These are phyloP conservation scores for Leccinum fallax DNA, from an alignment of 1,284 basidiomycete species.

Conservation along the genomic window DNA sequence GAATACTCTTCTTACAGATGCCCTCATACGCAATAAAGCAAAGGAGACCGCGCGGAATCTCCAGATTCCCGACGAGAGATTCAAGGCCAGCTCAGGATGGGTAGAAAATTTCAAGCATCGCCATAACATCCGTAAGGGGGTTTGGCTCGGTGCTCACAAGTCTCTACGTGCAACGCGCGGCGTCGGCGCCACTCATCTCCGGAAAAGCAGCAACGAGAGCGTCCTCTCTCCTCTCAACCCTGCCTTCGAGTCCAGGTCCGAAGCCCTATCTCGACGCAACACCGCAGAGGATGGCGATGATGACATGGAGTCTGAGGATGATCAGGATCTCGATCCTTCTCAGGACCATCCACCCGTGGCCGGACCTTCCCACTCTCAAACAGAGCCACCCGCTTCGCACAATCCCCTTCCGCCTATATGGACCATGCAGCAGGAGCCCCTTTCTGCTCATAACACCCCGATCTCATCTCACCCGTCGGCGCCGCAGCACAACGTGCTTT, in stretches of 20 bases:
- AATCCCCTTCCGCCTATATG: conserved; percentile 39
- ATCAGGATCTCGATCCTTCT: conserved; percentile 35
- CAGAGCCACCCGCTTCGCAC: conserved; percentile 28
- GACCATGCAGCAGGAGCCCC: conserved; percentile 36
- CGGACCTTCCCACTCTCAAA: conserved; percentile 35
- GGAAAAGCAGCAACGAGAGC: conserved; percentile 37
- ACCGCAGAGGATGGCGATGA: conserved; percentile 36
- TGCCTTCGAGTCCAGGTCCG: conserved; percentile 37
- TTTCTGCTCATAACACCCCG: conserved; percentile 30
- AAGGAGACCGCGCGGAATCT: conserved; percentile 63
- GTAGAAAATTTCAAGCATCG: conserved; percentile 90
- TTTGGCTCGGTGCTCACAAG: conserved; percentile 50
- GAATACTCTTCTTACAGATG: conserved; percentile 65
- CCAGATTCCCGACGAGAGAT: conserved; percentile 66
- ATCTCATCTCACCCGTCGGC: conserved; percentile 36
- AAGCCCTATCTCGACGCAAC: conserved; percentile 28
- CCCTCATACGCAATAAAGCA: conserved; percentile 71
- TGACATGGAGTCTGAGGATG: conserved; percentile 40
- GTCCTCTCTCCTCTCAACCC: conserved; percentile 41
- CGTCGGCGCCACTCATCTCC: conserved; percentile 37
- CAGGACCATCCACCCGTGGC: conserved; percentile 29
- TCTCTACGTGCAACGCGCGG: conserved; percentile 34
- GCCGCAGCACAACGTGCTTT: conserved; percentile 33
- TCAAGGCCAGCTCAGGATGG: conserved; percentile 91
- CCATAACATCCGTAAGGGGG: conserved; percentile 68